These are phyloP conservation scores for Colletotrichum sp. DNA, from an alignment of 2,329 filamentous ascomycete species.

Conservation along the genomic window DNA sequence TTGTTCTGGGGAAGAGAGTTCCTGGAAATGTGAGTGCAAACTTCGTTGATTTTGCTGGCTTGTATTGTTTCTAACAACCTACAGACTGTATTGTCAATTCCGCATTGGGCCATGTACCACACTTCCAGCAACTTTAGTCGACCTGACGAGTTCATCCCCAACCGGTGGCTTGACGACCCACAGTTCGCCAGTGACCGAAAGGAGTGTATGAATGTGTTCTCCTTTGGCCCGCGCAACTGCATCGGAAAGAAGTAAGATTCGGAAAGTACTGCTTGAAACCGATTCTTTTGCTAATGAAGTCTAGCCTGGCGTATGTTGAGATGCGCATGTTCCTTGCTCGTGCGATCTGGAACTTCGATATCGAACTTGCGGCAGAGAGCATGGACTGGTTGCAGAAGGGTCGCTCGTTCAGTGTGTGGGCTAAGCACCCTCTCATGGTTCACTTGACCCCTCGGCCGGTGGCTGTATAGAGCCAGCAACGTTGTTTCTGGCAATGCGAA, in stretches of 20 bases:
- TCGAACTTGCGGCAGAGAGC: neutral
- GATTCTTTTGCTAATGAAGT: neutral
- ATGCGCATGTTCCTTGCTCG: neutral
- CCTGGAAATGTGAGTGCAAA: neutral
- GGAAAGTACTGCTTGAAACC: neutral
- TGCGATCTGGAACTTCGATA: neutral
- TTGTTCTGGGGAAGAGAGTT: neutral
- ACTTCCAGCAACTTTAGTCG: neutral
- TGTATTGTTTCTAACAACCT: neutral
- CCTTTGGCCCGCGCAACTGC: slow-evolving; percentile 52
- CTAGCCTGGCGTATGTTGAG: neutral
- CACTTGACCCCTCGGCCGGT: neutral
- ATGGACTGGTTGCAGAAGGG: neutral
- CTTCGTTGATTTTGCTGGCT: too few relatives aligned
- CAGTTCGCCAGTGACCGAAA: slow-evolving; percentile 33
- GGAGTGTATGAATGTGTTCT: slow-evolving; percentile 51
- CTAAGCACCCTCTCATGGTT: neutral
- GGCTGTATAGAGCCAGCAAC: neutral
- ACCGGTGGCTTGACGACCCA: neutral
- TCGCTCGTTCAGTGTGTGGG: neutral
- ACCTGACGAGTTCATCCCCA: neutral
- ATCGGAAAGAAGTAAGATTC: slow-evolving; percentile 51
- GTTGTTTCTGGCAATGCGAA: neutral
- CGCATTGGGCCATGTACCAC: neutral
- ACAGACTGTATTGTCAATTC: neutral